phyloP scores from a whole-genome alignment of 208 protist species.

The Acanthamoeba rhysodes region DNA sequence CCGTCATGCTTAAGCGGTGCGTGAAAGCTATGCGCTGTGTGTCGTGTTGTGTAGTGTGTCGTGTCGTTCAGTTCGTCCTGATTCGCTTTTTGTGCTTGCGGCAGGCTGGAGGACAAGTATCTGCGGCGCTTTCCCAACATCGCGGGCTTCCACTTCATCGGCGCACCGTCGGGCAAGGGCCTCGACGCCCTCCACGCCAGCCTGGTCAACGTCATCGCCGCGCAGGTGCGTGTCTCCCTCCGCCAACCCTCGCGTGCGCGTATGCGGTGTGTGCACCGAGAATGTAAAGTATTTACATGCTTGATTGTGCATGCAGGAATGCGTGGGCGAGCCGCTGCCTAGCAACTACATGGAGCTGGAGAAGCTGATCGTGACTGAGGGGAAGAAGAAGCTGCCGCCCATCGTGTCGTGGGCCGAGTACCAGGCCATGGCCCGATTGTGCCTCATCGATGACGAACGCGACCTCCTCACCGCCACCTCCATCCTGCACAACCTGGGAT shows the following conservation, averaged over 20 bases:
- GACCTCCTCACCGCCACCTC: slow-evolving; percentile 18
- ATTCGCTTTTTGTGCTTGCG: background rate
- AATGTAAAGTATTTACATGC: too few relatives aligned
- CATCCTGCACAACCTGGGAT: slow-evolving; percentile 64
- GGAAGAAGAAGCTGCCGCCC: background rate
- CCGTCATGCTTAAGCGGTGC: background rate
- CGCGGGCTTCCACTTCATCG: slow-evolving; percentile 24
- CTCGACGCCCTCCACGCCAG: background rate
- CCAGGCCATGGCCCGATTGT: background rate
- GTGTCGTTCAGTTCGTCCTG: background rate
- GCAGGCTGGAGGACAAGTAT: background rate
- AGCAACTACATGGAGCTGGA: slow-evolving; percentile 60
- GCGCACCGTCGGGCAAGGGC: background rate
- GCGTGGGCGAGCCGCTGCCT: slow-evolving; percentile 16
- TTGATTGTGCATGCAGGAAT: background rate
- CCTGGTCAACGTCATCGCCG: slow-evolving; percentile 15
- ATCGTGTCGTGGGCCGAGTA: slow-evolving; percentile 22
- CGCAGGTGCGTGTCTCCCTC: background rate
- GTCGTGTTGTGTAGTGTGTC: background rate
- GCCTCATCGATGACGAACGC: slow-evolving; percentile 7
- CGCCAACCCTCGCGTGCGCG: background rate
- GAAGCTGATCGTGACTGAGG: background rate
- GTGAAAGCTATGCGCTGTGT: background rate
- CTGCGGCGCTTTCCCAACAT: slow-evolving; percentile 6
- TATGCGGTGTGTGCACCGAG: background rate